phyloP scores from a whole-genome alignment of 2,329 filamentous ascomycete species.

The Apiospora pterosperma region DNA sequence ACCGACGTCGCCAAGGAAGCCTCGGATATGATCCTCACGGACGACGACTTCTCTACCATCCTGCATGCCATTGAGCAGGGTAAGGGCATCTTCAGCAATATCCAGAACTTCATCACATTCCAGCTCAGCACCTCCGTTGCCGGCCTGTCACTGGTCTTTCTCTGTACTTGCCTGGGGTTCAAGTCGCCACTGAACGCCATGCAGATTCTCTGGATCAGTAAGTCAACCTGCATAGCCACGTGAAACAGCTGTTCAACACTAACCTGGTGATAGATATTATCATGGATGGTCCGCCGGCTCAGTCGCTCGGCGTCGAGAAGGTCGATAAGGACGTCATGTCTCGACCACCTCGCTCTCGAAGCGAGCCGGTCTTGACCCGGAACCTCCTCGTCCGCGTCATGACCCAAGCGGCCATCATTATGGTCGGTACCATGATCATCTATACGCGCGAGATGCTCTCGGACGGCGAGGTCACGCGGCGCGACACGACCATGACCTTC shows the following conservation, averaged over 20 bases:
- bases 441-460: constrained; percentile 89
- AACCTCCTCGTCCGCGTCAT: constrained; percentile 80
- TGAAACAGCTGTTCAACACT: neutral
- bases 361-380: constrained; percentile 86
- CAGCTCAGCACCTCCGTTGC: constrained; percentile 97
- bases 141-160: constrained; percentile 81
- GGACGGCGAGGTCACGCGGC: constrained; percentile 79
- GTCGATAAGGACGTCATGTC: constrained; percentile 95
- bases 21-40: constrained; percentile 88
- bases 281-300: constrained; percentile 97
- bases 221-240: constrained; percentile 34
- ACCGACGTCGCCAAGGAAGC: constrained; percentile 97
- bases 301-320: constrained; percentile 92
- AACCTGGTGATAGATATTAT: constrained; percentile 71
- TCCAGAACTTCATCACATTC: constrained; percentile 98
- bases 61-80: constrained; percentile 95
- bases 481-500: constrained; percentile 99
- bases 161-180: constrained; percentile 90
- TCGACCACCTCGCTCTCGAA: constrained; percentile 77
- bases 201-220: constrained; percentile 99
- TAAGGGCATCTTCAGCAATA: constrained; percentile 99
- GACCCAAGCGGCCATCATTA: constrained; percentile 84
- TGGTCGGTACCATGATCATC: constrained; percentile 85
- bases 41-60: constrained; percentile 89
- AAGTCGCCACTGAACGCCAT: constrained; percentile 96